These are phyloP conservation scores for Periglandula ipomoeae DNA, from an alignment of 2,329 filamentous ascomycete species.

Conservation along the genomic window DNA sequence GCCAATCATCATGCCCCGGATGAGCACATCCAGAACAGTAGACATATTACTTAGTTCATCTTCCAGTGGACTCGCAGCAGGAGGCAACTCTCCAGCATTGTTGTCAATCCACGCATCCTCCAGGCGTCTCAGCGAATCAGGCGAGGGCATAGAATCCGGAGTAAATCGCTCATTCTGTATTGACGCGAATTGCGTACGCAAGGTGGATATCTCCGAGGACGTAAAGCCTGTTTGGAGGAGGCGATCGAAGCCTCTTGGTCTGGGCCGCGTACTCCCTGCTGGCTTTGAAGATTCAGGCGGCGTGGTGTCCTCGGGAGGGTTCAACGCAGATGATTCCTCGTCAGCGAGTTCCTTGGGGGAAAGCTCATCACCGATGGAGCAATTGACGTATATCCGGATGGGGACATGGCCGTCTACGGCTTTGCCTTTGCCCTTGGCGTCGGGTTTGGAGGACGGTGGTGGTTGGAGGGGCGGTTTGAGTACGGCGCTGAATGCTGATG, in stretches of 20 bases:
- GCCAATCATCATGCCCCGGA: slow-evolving; percentile 81
- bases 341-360: slow-evolving; percentile 57
- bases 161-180: slow-evolving; percentile 77
- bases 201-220: slow-evolving; percentile 67
- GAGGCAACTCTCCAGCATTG: slow-evolving; percentile 35
- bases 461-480: slow-evolving; percentile 56
- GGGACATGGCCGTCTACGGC: slow-evolving; percentile 27
- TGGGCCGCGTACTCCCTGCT: slow-evolving; percentile 19
- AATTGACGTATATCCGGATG: slow-evolving; percentile 76
- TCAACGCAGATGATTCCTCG: slow-evolving; percentile 45
- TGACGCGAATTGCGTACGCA: slow-evolving; percentile 81
- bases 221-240: slow-evolving; percentile 76
- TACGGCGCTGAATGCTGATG: slow-evolving; percentile 55
- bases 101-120: slow-evolving; percentile 90
- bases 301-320: slow-evolving; percentile 36
- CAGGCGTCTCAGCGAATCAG: slow-evolving; percentile 63
- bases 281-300: slow-evolving; percentile 13
- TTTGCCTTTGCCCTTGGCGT: slow-evolving; percentile 46
- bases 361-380: slow-evolving; percentile 75
- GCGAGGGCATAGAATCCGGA: slow-evolving; percentile 79
- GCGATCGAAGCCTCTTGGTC: slow-evolving; percentile 72
- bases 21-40: slow-evolving; percentile 66
- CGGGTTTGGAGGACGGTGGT: slow-evolving; percentile 36
- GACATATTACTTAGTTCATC: slow-evolving; percentile 42
- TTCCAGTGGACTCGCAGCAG: slow-evolving; percentile 27